Conservation (phyloP, 768 basidiomycete species). For the Macrolepiota fuliginosa region DNA sequence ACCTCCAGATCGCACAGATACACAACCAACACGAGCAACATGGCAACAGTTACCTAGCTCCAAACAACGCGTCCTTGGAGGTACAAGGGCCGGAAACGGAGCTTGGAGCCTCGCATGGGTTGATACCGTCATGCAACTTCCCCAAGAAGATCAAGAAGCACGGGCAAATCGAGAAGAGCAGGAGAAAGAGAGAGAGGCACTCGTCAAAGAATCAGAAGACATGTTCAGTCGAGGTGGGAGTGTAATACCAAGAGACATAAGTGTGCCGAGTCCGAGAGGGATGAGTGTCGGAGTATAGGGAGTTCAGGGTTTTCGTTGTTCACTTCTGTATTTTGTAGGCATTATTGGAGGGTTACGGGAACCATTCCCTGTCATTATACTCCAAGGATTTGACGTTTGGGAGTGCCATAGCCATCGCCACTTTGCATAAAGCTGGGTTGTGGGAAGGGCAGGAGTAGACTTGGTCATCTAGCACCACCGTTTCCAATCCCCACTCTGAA, state of each 20-base stretch:
- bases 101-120: slow-evolving; percentile 84
- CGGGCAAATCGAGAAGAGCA: neutral
- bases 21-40: slow-evolving; percentile 66
- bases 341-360: neutral
- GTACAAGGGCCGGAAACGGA: slow-evolving; percentile 71
- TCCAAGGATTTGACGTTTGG: neutral
- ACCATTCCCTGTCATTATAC: neutral
- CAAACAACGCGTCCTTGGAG: slow-evolving; percentile 54
- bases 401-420: neutral
- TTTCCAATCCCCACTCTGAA: too few relatives aligned
- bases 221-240: neutral
- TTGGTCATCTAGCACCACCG: too few relatives aligned
- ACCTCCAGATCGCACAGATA: slow-evolving; percentile 65
- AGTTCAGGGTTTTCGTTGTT: neutral
- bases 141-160: slow-evolving; percentile 13
- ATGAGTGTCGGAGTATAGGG: neutral
- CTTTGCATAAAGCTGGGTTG: too few relatives aligned
- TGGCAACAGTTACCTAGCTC: slow-evolving; percentile 58
- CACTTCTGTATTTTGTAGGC: neutral
- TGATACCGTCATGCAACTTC: slow-evolving; percentile 52
- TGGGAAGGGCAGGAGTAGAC: too few relatives aligned
- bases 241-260: neutral
- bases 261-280: slow-evolving; percentile 1
- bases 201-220: slow-evolving; percentile 1
- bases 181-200: neutral